phyloP scores from a whole-genome alignment of 768 basidiomycete species.

The Butyriboletus loyo region DNA sequence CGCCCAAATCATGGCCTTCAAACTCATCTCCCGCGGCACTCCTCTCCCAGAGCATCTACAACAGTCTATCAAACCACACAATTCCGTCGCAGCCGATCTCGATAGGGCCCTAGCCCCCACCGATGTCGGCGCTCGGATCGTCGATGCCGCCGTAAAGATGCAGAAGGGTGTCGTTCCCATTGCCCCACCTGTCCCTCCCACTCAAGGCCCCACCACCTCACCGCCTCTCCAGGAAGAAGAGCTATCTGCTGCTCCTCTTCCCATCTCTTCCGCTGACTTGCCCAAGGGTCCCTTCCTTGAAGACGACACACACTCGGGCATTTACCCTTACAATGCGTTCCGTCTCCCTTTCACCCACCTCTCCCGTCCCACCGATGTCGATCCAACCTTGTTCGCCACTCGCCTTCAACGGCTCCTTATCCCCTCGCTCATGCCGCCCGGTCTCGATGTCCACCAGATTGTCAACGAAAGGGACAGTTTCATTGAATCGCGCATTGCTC shows the following conservation, averaged over 20 bases:
- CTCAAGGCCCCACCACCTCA: slow-evolving; percentile 28
- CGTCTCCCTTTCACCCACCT: slow-evolving; percentile 80
- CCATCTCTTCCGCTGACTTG: slow-evolving; percentile 53
- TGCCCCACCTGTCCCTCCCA: slow-evolving; percentile 24
- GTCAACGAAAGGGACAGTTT: slow-evolving; percentile 90
- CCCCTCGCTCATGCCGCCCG: slow-evolving; percentile 86
- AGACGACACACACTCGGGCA: slow-evolving; percentile 71
- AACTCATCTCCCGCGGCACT: slow-evolving; percentile 59
- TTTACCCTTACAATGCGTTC: slow-evolving; percentile 93
- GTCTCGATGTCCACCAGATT: slow-evolving; percentile 89
- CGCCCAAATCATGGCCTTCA: slow-evolving; percentile 81
- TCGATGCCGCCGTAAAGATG: slow-evolving; percentile 73
- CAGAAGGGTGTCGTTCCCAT: slow-evolving; percentile 48
- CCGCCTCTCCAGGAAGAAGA: slow-evolving; percentile 55
- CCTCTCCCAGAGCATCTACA: slow-evolving; percentile 70
- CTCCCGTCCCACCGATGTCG: slow-evolving; percentile 58
- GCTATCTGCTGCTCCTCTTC: slow-evolving; percentile 26
- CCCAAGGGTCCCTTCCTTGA: slow-evolving; percentile 78
- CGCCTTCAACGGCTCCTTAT: slow-evolving; percentile 78
- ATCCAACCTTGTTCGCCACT: slow-evolving; percentile 62
- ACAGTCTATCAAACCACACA: slow-evolving; percentile 65
- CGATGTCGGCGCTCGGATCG: slow-evolving; percentile 59
- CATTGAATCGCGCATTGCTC: slow-evolving; percentile 84
- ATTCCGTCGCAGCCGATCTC: slow-evolving; percentile 56
- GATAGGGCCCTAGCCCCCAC: slow-evolving; percentile 61